phyloP scores from a whole-genome alignment of 345 rosid species.

The Acer saccharum region DNA sequence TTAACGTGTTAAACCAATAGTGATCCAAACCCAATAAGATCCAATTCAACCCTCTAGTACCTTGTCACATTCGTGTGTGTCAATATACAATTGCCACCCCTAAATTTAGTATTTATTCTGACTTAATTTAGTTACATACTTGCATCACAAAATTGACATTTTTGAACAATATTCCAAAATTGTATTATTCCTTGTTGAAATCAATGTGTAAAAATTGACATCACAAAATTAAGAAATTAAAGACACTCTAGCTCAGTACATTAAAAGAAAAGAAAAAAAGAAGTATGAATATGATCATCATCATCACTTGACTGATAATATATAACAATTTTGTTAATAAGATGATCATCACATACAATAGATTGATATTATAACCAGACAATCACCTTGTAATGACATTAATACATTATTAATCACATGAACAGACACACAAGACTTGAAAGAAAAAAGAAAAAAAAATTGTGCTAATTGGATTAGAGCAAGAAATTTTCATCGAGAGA shows the following conservation, averaged over 20 bases:
- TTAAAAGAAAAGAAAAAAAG: neutral
- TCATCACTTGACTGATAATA: neutral
- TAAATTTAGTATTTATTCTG: no score
- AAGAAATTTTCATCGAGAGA: slow-evolving; percentile 28
- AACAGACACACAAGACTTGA: neutral
- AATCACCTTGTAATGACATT: neutral
- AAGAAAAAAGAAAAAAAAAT: neutral
- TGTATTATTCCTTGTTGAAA: no score
- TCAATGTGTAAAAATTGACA: neutral
- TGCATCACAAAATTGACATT: no score
- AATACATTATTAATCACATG: neutral
- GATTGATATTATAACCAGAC: neutral
- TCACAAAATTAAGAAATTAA: neutral
- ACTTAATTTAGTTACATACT: no score
- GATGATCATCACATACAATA: neutral
- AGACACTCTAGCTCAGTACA: neutral
- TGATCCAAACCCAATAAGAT: no score
- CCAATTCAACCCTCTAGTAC: no score
- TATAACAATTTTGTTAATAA: no score
- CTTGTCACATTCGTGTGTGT: no score
- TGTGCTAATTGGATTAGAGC: neutral
- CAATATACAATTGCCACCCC: no score
- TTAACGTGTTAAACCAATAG: no score
- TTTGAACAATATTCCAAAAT: no score
- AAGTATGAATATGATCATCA: neutral